phyloP scores from a whole-genome alignment of 208 protist genomes.

The Endotrypanum monterogeii region DNA sequence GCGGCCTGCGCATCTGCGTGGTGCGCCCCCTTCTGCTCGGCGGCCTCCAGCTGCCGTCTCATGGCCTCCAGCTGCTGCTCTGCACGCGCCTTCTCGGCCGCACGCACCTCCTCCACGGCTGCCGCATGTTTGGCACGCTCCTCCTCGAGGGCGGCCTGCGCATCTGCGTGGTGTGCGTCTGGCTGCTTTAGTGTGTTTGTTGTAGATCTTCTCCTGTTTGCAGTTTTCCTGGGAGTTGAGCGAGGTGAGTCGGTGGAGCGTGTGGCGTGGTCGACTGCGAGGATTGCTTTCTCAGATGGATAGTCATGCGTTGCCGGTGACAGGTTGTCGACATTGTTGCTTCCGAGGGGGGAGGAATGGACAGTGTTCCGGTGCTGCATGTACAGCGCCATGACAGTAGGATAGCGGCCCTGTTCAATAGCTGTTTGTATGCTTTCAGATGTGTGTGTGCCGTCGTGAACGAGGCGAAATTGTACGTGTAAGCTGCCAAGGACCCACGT shows the following conservation, averaged over 20 bases:
- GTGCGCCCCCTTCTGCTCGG: no score
- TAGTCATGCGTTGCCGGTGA: no score
- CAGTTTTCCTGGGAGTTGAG: no score
- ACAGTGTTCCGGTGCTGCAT: background rate
- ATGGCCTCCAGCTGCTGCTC: no score
- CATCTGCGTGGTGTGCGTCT: slow-evolving; percentile 1
- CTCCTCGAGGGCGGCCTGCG: slow-evolving; percentile 7
- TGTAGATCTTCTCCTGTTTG: background rate
- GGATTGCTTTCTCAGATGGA: no score
- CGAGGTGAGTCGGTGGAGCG: no score
- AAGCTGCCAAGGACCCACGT: slow-evolving; percentile 29
- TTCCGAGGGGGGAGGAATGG: slow-evolving; percentile 6
- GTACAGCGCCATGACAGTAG: slow-evolving; percentile 18
- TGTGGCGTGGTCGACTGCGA: no score
- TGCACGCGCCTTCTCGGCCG: background rate
- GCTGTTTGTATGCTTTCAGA: slow-evolving; percentile 15
- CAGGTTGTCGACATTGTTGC: no score
- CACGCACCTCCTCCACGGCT: background rate
- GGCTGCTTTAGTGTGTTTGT: background rate
- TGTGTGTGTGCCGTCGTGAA: slow-evolving; percentile 22
- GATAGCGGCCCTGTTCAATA: slow-evolving; percentile 18
- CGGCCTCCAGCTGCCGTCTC: no score
- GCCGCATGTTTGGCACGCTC: background rate
- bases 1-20: no score
- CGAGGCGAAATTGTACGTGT: slow-evolving; percentile 36